Evolutionary conservation across 2,329 filamentous ascomycete species (phyloP), one percentile per base, ranked within the genome.

Genomic region (Monilinia fructigena): DNA sequence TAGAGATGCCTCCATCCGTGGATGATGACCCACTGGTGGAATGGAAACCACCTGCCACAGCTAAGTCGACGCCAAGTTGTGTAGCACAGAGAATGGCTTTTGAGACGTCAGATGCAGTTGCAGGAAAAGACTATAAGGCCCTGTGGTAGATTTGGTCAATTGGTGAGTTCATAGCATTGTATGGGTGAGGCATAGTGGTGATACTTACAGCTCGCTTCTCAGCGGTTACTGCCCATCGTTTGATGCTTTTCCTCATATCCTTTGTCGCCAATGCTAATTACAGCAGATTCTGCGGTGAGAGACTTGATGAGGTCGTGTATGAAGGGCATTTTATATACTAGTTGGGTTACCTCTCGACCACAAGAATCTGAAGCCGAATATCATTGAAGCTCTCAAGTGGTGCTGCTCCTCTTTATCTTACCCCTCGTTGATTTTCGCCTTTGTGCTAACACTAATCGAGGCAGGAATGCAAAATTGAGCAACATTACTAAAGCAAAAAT

Each of bases 191-290:
- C 12, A 53, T 62, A 20, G 42, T 40, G 18, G 50, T 52, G 14
- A 40, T 18, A 67, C 55, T 14, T 60, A 69, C 69, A 54, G 69
- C 69, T 68, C 69, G 63, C 53, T 58, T 50, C 11, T 69, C 47
- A 23, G 60, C 66, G 8, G 65, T 64, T 23, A 68, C 59, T 31
- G 68, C 65, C 28, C 63, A 69, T 54, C 69, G 66, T 66, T 68
- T 65, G 28, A 69, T 69, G 42, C 68, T 68, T n/a, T n/a, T 55
- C 55, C 5, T 53, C 50, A 40, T 69, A 70, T 16, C 40, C 48
- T 20, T 66, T 54, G 18, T 70, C 66, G 12, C 28, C 18, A 16
- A 45, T 48, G 2, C 48, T 38, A 11, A 62, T 28, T 23, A 62
- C 48, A 38, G 28, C 48, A 53, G 59, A 48, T 26, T 42, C 35